These are phyloP conservation scores for Ophiostoma pallidulum DNA, from an alignment of 2,329 filamentous ascomycete genomes.

Conservation along the genomic window DNA sequence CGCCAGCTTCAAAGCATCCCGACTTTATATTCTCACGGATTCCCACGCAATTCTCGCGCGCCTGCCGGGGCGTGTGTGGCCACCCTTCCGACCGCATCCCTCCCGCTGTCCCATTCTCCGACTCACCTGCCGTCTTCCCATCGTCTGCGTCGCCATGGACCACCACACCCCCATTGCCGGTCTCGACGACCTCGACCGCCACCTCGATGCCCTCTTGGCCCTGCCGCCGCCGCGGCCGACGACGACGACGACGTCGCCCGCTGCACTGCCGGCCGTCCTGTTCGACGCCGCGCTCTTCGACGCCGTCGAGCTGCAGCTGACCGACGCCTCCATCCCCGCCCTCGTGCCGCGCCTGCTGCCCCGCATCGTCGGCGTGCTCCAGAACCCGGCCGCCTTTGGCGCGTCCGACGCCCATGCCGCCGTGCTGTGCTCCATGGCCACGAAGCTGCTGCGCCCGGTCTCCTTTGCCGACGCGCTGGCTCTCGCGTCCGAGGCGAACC, in stretches of 20 bases:
- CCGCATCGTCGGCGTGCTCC: constrained; percentile 43
- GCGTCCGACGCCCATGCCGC: constrained; percentile 14
- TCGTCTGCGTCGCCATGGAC: constrained; percentile 26
- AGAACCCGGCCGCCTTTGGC: constrained; percentile 28
- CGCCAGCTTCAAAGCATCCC: no score
- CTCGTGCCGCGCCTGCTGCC: constrained; percentile 46
- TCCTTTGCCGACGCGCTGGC: constrained; percentile 41
- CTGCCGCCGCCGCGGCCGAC: neutral
- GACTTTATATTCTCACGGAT: no score
- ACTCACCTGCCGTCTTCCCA: no score
- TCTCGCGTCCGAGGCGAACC: constrained; percentile 40
- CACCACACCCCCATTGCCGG: constrained; percentile 38
- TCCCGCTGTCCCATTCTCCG: no score
- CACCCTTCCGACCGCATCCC: no score
- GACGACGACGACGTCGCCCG: no score
- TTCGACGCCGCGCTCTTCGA: constrained; percentile 46
- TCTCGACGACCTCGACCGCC: constrained; percentile 43
- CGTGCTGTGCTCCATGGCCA: constrained; percentile 41
- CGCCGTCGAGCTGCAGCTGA: constrained; percentile 49
- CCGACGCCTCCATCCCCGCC: constrained; percentile 43
- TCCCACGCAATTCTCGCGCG: no score
- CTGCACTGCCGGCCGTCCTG: constrained; percentile 19
- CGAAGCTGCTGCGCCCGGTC: constrained; percentile 47
- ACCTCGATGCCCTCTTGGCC: constrained; percentile 40
- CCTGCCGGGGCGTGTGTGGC: no score